Evolutionary conservation across 768 basidiomycete genomes (phyloP).

Genomic region (Russula compacta): DNA sequence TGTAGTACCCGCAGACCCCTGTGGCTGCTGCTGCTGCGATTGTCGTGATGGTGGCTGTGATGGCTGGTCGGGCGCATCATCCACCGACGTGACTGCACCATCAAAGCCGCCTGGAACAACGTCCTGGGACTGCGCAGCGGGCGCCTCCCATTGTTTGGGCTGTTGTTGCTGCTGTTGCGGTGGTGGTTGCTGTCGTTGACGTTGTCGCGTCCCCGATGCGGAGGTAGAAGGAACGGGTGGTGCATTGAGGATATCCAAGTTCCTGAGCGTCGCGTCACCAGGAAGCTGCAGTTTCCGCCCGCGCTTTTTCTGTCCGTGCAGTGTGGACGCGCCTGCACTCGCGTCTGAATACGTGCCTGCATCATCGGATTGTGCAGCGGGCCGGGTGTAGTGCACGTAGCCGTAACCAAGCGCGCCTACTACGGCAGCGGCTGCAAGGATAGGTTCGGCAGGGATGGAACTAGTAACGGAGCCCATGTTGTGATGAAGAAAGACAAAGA

Average conservation of each 20-base stretch:
- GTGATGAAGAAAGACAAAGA: not conserved
- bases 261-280: slow-evolving; percentile 13
- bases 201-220: slow-evolving; percentile 22
- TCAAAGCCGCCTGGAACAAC: slow-evolving; percentile 43
- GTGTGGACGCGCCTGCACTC: not conserved
- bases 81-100: slow-evolving; percentile 12
- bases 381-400: slow-evolving; percentile 25
- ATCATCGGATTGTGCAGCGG: not conserved
- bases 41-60: not conserved
- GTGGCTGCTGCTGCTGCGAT: not conserved
- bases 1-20: slow-evolving; percentile 21
- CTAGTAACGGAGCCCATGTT: slow-evolving; percentile 42
- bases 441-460: slow-evolving; percentile 32
- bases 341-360: not conserved
- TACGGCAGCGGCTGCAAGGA: slow-evolving; percentile 32
- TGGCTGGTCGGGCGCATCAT: not conserved
- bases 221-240: slow-evolving; percentile 17
- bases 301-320: slow-evolving; percentile 27
- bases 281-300: slow-evolving; percentile 21
- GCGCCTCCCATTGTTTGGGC: slow-evolving; percentile 7
- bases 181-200: not conserved
- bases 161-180: slow-evolving; percentile 12
- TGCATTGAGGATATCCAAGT: slow-evolving; percentile 4
- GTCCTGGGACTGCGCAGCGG: slow-evolving; percentile 31
- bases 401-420: slow-evolving; percentile 35